Evolutionary conservation across 1,284 basidiomycete genomes (phyloP).

Genomic region (Apiotrichum laibachii): DNA sequence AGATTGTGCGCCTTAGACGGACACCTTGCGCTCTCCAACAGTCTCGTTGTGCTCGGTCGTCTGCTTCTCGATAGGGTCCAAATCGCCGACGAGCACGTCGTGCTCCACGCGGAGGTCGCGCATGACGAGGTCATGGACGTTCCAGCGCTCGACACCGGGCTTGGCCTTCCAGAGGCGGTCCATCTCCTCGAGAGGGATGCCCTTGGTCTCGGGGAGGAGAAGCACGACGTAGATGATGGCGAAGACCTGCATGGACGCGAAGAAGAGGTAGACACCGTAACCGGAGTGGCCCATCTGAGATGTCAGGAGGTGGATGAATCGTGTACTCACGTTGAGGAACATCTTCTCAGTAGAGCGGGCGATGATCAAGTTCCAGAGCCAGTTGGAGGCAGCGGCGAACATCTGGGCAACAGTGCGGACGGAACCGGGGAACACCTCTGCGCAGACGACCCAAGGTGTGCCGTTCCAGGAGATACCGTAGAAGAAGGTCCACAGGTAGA

Average conservation of each 20-base stretch:
- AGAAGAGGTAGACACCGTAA: constrained; percentile 49
- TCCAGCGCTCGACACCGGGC: constrained; percentile 16
- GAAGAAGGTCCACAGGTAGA: constrained; percentile 47
- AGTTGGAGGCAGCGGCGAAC: constrained; percentile 46
- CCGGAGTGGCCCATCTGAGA: constrained; percentile 17
- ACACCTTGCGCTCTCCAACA: not conserved
- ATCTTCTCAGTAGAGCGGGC: constrained; percentile 36
- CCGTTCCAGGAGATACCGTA: constrained; percentile 41
- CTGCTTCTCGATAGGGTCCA: not conserved
- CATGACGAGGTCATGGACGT: constrained; percentile 8
- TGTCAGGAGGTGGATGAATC: not conserved
- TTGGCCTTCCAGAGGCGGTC: constrained; percentile 27
- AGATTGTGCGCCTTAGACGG: too few relatives aligned
- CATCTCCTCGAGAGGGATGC: constrained; percentile 21
- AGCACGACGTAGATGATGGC: constrained; percentile 31
- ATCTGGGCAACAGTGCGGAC: constrained; percentile 45
- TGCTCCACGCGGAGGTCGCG: constrained; percentile 3
- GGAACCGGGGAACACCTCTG: constrained; percentile 47
- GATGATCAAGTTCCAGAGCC: constrained; percentile 43
- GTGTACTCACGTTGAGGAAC: constrained; percentile 20
- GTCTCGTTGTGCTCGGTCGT: not conserved
- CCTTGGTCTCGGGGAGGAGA: constrained; percentile 18
- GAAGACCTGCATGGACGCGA: constrained; percentile 42
- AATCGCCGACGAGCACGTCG: not conserved
- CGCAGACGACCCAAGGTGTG: constrained; percentile 46